A percentile compares a stretch with the other conserved stretches of the same genome.
Conservation (phyloP, 2,329 filamentous ascomycete species). For the Pseudofabraea citricarpa region DNA sequence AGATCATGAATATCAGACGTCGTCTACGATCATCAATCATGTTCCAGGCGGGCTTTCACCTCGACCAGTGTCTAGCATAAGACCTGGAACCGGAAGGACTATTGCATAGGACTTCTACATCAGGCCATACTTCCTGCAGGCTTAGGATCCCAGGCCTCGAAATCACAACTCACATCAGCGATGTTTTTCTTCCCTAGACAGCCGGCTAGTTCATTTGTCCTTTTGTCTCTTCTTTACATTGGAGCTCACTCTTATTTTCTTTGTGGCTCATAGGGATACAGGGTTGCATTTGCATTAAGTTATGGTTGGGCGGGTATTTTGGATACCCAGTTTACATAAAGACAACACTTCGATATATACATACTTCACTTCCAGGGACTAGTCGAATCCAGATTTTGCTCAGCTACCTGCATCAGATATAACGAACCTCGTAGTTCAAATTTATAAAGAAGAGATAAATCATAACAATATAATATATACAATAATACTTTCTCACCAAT, state of each 20-base stretch:
- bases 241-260: too few relatives aligned
- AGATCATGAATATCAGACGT: background rate
- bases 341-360: too few relatives aligned
- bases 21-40: background rate
- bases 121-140: constrained; percentile 1
- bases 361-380: too few relatives aligned
- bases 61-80: constrained; percentile 17
- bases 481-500: too few relatives aligned
- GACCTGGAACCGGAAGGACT: constrained; percentile 15
- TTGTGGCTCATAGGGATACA: background rate
- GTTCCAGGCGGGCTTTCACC: constrained; percentile 21
- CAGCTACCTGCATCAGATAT: too few relatives aligned
- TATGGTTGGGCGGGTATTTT: constrained; percentile 8
- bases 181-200: background rate
- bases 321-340: constrained; percentile 14
- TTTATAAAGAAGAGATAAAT: too few relatives aligned
- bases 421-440: too few relatives aligned
- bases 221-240: background rate
- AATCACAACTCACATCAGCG: background rate
- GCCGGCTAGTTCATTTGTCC: background rate
- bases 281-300: constrained; percentile 3
- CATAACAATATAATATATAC: too few relatives aligned
- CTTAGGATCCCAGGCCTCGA: too few relatives aligned
- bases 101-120: constrained; percentile 16
- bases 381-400: too few relatives aligned